phyloP scores from a whole-genome alignment of 352 stramenopile genomes.

The Phytophthora lateralis region DNA sequence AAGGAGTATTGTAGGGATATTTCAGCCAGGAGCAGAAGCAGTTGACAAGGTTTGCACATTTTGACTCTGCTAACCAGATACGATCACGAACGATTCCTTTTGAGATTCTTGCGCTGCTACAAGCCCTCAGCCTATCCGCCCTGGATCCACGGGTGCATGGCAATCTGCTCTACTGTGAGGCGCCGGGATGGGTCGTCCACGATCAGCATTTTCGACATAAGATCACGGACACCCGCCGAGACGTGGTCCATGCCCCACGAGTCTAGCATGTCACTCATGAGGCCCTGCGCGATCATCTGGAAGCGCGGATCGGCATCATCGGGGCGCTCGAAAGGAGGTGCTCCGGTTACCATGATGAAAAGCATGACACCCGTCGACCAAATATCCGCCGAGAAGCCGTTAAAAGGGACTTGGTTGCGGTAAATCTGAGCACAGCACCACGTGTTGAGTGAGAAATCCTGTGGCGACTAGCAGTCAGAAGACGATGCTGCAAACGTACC shows the following conservation, averaged over 20 bases:
- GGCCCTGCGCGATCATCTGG: conserved; percentile 83
- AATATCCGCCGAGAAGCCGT: conserved; percentile 92
- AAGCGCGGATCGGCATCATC: conserved; percentile 83
- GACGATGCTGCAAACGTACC: conserved; percentile 32
- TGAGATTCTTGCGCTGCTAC: conserved; percentile 27
- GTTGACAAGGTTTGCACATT: conserved; percentile 26
- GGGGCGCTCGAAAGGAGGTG: conserved; percentile 90
- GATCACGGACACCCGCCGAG: conserved; percentile 69
- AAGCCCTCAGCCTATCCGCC: conserved; percentile 46
- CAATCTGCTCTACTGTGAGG: conserved; percentile 85
- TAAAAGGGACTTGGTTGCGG: conserved; percentile 90
- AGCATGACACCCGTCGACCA: conserved; percentile 95
- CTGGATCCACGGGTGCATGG: conserved; percentile 82
- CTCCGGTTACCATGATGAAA: conserved; percentile 95
- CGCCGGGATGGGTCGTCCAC: conserved; percentile 78
- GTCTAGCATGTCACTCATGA: conserved; percentile 86
- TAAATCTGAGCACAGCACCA: conserved; percentile 63
- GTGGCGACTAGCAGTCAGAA: not conserved
- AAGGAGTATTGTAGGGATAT: not conserved
- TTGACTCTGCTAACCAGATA: conserved; percentile 24
- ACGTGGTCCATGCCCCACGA: conserved; percentile 88
- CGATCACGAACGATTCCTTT: conserved; percentile 14
- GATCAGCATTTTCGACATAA: conserved; percentile 81
- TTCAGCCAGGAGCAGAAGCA: conserved; percentile 7
- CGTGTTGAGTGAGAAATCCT: conserved; percentile 3